phyloP scores from a whole-genome alignment of 208 protist species.

The Lotmaria passim region DNA sequence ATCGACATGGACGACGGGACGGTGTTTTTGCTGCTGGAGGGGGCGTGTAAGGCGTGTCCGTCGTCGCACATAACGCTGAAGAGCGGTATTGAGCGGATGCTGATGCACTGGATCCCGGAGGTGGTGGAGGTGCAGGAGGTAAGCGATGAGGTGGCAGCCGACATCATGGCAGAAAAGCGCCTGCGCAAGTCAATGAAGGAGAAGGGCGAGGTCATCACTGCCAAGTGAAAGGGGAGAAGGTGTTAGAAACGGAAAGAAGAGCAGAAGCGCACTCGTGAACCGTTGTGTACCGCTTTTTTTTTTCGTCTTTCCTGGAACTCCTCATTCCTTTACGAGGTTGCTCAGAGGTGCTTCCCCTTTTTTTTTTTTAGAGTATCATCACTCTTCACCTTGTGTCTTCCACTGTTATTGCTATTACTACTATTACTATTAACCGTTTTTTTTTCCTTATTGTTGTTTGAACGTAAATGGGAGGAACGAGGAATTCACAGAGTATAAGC shows the following conservation, averaged over 20 bases:
- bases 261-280: not conserved
- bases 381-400: not conserved
- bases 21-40: conserved; percentile 89
- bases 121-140: conserved; percentile 89
- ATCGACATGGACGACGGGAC: conserved; percentile 91
- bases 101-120: conserved; percentile 95
- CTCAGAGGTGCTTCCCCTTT: too few species aligned
- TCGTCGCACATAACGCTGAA: conserved; percentile 91
- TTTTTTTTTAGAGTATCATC: too few species aligned
- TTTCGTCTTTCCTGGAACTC: too few species aligned
- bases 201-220: conserved; percentile 40
- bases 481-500: conserved; percentile 6
- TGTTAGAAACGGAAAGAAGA: not conserved
- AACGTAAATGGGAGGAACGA: too few species aligned
- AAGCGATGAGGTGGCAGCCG: conserved; percentile 76
- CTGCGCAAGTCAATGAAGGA: conserved; percentile 61
- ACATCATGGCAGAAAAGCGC: conserved; percentile 79
- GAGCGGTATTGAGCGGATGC: conserved; percentile 93
- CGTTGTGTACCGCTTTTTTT: too few species aligned
- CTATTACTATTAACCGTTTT: too few species aligned
- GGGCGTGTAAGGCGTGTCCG: conserved; percentile 89
- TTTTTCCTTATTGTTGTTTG: too few species aligned
- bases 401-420: too few species aligned
- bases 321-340: too few species aligned
- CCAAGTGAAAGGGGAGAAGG: conserved; percentile 14